Base-by-base conservation (phyloP, 2,329 filamentous ascomycete genomes). In the Aspergillus eucalypticola region DNA sequence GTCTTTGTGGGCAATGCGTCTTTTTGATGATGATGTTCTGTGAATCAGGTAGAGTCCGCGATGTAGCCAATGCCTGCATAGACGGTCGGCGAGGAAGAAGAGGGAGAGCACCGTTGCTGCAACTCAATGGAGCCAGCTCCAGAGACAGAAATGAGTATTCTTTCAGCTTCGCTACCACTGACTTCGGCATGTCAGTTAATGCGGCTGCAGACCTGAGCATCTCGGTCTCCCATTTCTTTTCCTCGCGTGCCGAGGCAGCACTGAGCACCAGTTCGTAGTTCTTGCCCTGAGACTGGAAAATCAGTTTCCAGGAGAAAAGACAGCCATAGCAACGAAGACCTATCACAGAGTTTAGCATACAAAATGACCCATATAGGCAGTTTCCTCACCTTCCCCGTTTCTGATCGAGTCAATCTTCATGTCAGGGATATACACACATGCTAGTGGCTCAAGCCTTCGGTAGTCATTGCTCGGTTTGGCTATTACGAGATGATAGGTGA, bases 241-340 rank as follows among this genome's bases (percentile, higher is more conserved):
- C 91, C 73, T 99, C 94, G 42, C 84, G 86, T 0, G 86, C 81
- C 1, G 90, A 94, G 68, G 92, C 96, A 38, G 92, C 94, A 65
- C 90, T 96, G 78, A 96, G 83, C 42, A 97, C 87, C 15, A 96
- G 77, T 75, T 98, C 94, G 72, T 91, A 94, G 56, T 94, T 81
- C 61, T 90, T 87, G 65, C 90, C 85, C 59, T 89, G 83, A 65
- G 86, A 86, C 72, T 95, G 88, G 69, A 98, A 97, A 2, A 91
- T 83, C 10, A 97, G 70, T 73, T 98, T 99, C 94, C 93, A 98
- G 1, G 92, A 95, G 73, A 91, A 91, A 0, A 90, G 88, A 0
- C 91, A 90, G 3, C 90, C 91, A 64, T 95, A 89, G 69, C 92
- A 97, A 80, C 94, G 92, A 7, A 98, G 74, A 0, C 92, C 92